Conservation (phyloP, 768 basidiomycete species). For the Rhizopogon sp. region DNA sequence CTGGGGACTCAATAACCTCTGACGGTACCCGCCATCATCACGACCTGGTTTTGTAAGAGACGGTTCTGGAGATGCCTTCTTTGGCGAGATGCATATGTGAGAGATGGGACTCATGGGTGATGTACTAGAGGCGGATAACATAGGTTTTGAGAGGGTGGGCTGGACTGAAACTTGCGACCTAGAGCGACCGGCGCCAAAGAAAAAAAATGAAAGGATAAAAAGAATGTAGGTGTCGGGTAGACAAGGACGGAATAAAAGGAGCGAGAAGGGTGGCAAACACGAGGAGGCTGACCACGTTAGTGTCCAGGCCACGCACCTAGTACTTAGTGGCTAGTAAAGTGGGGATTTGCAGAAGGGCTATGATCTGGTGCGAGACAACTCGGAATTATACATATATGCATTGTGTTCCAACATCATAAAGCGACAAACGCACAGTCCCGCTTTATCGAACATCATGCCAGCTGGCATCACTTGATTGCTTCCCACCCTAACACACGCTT, state of each 20-base stretch:
- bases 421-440: too few species aligned
- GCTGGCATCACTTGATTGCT: too few species aligned
- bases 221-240: conserved; percentile 30
- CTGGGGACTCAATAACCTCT: conserved; percentile 54
- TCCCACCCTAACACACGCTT: too few species aligned
- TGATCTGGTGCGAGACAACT: not conserved
- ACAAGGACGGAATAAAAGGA: conserved; percentile 21
- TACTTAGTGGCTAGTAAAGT: conserved; percentile 6
- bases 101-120: conserved; percentile 43
- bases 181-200: conserved; percentile 52
- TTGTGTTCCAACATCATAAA: too few species aligned
- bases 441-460: too few species aligned
- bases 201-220: conserved; percentile 22
- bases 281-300: conserved; percentile 10
- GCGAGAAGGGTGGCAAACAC: conserved; percentile 13
- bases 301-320: conserved; percentile 1
- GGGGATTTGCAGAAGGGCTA: not conserved
- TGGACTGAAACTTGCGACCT: conserved; percentile 8
- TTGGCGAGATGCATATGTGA: conserved; percentile 66
- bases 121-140: conserved; percentile 15
- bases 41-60: conserved; percentile 24
- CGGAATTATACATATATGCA: not conserved
- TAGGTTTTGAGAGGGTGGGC: conserved; percentile 10
- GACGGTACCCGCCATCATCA: conserved; percentile 50
- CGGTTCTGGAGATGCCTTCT: conserved; percentile 45